phyloP scores from a whole-genome alignment of 2,329 filamentous ascomycete genomes.

The Colletotrichum truncatum region DNA sequence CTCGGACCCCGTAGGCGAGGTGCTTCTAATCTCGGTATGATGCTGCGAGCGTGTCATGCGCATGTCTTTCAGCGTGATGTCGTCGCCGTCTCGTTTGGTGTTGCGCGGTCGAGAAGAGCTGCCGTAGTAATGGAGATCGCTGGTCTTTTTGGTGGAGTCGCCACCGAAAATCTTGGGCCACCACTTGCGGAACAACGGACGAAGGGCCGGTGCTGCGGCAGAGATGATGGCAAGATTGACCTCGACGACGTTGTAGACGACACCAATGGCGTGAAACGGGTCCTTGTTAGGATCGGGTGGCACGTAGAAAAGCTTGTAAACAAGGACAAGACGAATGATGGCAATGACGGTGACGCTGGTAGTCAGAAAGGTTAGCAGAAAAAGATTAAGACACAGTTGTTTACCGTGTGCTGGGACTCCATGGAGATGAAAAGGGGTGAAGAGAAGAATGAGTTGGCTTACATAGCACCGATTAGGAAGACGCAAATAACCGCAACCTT shows the following conservation, averaged over 20 bases:
- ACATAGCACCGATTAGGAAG: constrained; percentile 49
- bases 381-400: too few species aligned
- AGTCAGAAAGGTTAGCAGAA: neutral
- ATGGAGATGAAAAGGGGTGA: neutral
- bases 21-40: constrained; percentile 42
- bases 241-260: constrained; percentile 41
- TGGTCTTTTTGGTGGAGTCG: constrained; percentile 10
- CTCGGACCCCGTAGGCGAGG: constrained; percentile 44
- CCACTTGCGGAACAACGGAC: constrained; percentile 43
- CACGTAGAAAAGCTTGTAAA: constrained; percentile 37
- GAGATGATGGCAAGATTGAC: constrained; percentile 48
- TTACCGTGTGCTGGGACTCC: too few species aligned
- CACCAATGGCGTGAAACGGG: constrained; percentile 41
- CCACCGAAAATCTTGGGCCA: constrained; percentile 43
- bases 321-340: constrained; percentile 42
- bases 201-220: constrained; percentile 44
- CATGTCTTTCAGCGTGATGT: constrained; percentile 37
- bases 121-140: constrained; percentile 10
- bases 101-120: constrained; percentile 3
- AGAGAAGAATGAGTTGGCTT: too few species aligned
- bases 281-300: constrained; percentile 32
- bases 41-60: constrained; percentile 34
- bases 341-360: constrained; percentile 43
- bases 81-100: constrained; percentile 7
- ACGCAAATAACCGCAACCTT: constrained; percentile 50